Conservation (phyloP, 1,284 basidiomycete genomes). For the Leccinum subatratum region DNA sequence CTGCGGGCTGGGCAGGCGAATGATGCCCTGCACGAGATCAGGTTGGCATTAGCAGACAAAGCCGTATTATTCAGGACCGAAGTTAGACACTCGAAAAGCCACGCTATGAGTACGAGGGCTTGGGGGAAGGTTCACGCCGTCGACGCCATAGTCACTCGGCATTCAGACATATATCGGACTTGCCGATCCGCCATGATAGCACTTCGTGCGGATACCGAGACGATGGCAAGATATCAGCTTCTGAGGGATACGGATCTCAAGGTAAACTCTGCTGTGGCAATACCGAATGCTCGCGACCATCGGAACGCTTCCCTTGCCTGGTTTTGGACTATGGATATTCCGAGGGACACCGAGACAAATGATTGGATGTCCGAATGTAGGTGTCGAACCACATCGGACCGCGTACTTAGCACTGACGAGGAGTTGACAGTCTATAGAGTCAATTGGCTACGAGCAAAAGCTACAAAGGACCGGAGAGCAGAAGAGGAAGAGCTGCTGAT, state of each 20-base stretch:
- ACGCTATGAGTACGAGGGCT: not conserved
- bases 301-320: not conserved
- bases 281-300: not conserved
- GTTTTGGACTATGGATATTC: slow-evolving; percentile 7
- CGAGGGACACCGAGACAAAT: not conserved
- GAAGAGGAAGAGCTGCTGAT: not conserved
- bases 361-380: slow-evolving; percentile 8
- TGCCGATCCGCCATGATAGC: not conserved
- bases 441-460: slow-evolving; percentile 2
- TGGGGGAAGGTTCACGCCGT: not conserved
- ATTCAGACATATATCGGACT: not conserved
- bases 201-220: not conserved
- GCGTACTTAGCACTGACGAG: not conserved
- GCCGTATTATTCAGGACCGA: not conserved
- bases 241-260: not conserved
- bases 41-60: not conserved
- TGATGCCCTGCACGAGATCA: not conserved
- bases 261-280: not conserved
- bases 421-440: not conserved
- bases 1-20: not conserved
- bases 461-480: not conserved
- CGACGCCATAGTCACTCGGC: not conserved
- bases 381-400: not conserved
- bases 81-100: not conserved
- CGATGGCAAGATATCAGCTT: not conserved